Base-by-base conservation (phyloP, 371 early-diverging fungal genomes). In the Mortierella sp. region DNA sequence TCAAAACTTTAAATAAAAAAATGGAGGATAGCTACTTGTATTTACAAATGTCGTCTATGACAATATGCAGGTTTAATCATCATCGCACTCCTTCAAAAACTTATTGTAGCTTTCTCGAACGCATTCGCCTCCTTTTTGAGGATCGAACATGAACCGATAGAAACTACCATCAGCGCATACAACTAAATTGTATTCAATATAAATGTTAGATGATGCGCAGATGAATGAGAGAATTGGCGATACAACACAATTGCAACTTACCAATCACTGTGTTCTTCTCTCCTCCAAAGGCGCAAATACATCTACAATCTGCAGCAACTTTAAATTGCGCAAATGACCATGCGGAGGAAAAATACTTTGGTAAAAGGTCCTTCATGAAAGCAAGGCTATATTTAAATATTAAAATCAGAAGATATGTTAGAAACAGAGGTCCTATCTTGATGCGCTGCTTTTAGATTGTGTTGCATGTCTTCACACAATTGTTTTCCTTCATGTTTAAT, bases 301-400 rank as follows among this genome's bases (percentile, higher is more conserved):
- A 96, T 63, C 92, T 89, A 64, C 89, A 89, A 68, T 96, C 96
- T 4, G 89, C 89, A 19, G 92, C 89, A 12, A 97, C 86, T 59
- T 91, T 88, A 63, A 93, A 96, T 70, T 96, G 92, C 4, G 96
- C 96, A 88, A 97, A 98, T 12, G 93, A 92, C 96, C 97, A 96
- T 70, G 95, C 95, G 17, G 95, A 95, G 22, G 94, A 93, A 85
- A 98, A 96, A 77, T 98, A 97, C 76, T 96, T 95, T 23, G 96
- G 97, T 66, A 98, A 77, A 17, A 96, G 69, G 51, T 96, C 95
- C 78, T 96, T 94, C 91, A 98, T 92, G 68, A 96, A 96, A 49
- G 93, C 91, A 0, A 98, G 83, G 61, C 93, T 69, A 72, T 74
- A 45, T 35, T 73, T 31, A 40, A 59, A 22, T 7, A 26, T 23